phyloP scores from a whole-genome alignment of 345 rosid species.

The Citrus maxima region DNA sequence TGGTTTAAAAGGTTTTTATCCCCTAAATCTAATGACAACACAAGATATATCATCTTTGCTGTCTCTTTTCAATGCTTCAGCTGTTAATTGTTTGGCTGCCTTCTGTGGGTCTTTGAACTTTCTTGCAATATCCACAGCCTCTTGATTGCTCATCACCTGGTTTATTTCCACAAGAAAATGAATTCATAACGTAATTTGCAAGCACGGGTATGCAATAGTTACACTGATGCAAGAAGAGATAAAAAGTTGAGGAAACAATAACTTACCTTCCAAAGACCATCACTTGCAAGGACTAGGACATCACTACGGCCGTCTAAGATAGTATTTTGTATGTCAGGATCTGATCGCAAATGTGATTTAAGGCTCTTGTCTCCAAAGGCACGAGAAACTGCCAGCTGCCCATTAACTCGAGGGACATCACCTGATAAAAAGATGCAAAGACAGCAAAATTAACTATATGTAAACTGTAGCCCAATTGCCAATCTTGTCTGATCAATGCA shows the following conservation, averaged over 20 bases:
- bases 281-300: constrained; percentile 59
- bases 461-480: constrained; percentile 3
- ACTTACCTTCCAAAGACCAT: constrained; percentile 73
- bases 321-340: constrained; percentile 49
- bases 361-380: constrained; percentile 78
- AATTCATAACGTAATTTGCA: neutral
- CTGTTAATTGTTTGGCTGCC: constrained; percentile 70
- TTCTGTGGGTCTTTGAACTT: constrained; percentile 62
- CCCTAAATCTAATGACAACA: constrained; percentile 62
- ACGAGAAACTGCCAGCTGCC: constrained; percentile 77
- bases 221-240: neutral
- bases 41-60: constrained; percentile 83
- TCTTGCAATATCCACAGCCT: constrained; percentile 68
- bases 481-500: neutral
- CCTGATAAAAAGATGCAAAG: constrained; percentile 35
- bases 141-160: constrained; percentile 78
- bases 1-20: constrained; percentile 23
- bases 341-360: constrained; percentile 57
- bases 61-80: constrained; percentile 60
- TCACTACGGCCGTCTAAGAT: constrained; percentile 37
- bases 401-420: constrained; percentile 78
- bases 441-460: neutral
- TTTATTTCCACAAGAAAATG: constrained; percentile 9
- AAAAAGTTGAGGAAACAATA: neutral
- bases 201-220: neutral